Conservation (phyloP, 2,329 filamentous ascomycete species). For the Claviceps capensis region DNA sequence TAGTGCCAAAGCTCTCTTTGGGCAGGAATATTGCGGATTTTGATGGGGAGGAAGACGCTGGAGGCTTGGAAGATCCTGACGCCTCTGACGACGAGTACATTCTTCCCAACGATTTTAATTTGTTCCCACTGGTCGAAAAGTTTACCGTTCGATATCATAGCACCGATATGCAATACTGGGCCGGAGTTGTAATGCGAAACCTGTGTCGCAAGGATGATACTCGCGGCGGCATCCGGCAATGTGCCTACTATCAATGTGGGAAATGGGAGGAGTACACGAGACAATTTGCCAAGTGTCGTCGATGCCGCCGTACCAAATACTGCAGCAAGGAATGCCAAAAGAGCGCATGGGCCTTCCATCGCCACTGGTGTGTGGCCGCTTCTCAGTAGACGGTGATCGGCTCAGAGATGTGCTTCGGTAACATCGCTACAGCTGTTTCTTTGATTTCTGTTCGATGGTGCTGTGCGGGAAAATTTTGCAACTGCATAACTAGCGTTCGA, state of each 20-base stretch:
- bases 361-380: slow-evolving; percentile 89
- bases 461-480: slow-evolving; percentile 15
- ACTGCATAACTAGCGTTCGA: slow-evolving; percentile 29
- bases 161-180: slow-evolving; percentile 99
- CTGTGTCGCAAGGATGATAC: slow-evolving; percentile 96
- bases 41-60: slow-evolving; percentile 49
- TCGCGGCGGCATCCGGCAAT: slow-evolving; percentile 86
- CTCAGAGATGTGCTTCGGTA: slow-evolving; percentile 7
- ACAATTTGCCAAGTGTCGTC: slow-evolving; percentile 94
- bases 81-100: slow-evolving; percentile 76
- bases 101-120: slow-evolving; percentile 89
- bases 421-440: slow-evolving; percentile 6
- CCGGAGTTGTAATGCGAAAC: slow-evolving; percentile 96
- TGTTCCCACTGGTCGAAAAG: slow-evolving; percentile 95
- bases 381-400: slow-evolving; percentile 27
- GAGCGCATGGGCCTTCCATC: slow-evolving; percentile 94
- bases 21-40: slow-evolving; percentile 70
- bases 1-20: slow-evolving; percentile 85
- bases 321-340: slow-evolving; percentile 99
- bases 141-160: slow-evolving; percentile 93
- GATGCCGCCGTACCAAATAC: slow-evolving; percentile 93
- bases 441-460: slow-evolving; percentile 16
- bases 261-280: slow-evolving; percentile 97
- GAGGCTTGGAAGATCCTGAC: slow-evolving; percentile 30
- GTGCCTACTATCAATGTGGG: slow-evolving; percentile 94